Conservation (phyloP, 257 asterid species). For the Vinca minor region DNA sequence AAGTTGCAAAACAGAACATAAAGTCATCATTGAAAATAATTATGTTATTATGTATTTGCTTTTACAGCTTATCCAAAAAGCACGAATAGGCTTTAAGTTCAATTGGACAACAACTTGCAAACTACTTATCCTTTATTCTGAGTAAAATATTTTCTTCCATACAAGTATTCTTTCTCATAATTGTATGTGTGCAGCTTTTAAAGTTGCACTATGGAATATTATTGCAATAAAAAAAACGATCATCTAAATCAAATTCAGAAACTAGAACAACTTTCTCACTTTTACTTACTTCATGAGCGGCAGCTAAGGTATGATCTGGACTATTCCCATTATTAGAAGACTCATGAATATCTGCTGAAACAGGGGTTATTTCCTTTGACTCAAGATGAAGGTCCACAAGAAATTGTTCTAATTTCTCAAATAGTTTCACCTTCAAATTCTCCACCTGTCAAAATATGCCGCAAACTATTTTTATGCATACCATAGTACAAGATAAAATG, state of each 20-base stretch:
- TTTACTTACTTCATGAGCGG: conserved; percentile 64
- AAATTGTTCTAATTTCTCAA: conserved; percentile 87
- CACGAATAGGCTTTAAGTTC: not conserved
- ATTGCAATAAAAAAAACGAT: not conserved
- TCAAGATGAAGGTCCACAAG: conserved; percentile 80
- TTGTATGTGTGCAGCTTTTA: not conserved
- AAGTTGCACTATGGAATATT: not conserved
- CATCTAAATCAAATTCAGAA: not conserved
- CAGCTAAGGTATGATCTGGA: conserved; percentile 34
- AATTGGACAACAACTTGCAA: not conserved
- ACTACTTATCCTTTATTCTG: too few relatives aligned
- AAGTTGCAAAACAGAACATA: not conserved
- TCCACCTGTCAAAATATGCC: conserved; percentile 90
- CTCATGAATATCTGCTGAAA: conserved; percentile 29
- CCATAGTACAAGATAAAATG: not conserved
- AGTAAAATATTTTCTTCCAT: too few relatives aligned
- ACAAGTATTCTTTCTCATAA: too few relatives aligned
- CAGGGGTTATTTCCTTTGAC: conserved; percentile 40
- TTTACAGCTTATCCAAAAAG: not conserved
- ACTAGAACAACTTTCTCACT: not conserved
- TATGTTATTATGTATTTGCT: not conserved
- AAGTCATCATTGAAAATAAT: not conserved
- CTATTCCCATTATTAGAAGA: conserved; percentile 37
- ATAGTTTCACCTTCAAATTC: conserved; percentile 75
- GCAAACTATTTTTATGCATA: conserved; percentile 16